Percentiles rank a stretch among this genome's conserved stretches.
Conservation (phyloP, 1,139 yeast species). For the Geotrichum europaeum region DNA sequence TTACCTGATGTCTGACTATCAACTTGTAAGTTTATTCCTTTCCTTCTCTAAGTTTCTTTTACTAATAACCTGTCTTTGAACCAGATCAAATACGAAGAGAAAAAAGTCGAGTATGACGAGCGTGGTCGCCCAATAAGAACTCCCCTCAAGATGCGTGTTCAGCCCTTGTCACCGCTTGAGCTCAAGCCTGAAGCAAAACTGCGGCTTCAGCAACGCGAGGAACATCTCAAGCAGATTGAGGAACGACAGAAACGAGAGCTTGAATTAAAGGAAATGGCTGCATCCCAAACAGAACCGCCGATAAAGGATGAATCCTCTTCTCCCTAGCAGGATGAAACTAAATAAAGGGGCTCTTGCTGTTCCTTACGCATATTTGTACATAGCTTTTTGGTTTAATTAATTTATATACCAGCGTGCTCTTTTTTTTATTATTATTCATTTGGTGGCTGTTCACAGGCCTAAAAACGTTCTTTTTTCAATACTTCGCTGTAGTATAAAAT, state of each 20-base stretch:
- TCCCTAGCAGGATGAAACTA: neutral
- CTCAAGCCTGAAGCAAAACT: conserved; percentile 34
- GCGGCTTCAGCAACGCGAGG: conserved; percentile 13
- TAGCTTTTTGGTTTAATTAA: neutral
- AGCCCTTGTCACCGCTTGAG: conserved; percentile 35
- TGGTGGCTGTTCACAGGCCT: no score
- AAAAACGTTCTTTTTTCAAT: no score
- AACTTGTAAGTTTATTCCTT: conserved; percentile 13
- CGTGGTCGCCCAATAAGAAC: conserved; percentile 27
- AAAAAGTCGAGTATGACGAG: conserved; percentile 25
- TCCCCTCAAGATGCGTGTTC: conserved; percentile 33
- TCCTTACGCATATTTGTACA: neutral
- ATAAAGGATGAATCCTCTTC: neutral
- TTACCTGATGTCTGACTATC: conserved; percentile 16
- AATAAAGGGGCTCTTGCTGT: neutral
- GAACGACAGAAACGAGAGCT: neutral
- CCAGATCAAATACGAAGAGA: conserved; percentile 16
- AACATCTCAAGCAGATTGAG: neutral
- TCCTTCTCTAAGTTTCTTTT: neutral
- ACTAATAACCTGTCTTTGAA: neutral
- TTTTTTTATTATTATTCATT: no score
- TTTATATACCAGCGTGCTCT: neutral
- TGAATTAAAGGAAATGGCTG: neutral
- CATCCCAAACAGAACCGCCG: neutral
- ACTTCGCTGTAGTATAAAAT: no score